These are phyloP conservation scores for Acanthamoeba rhysodes DNA, from an alignment of 208 protist genomes.

Conservation along the genomic window DNA sequence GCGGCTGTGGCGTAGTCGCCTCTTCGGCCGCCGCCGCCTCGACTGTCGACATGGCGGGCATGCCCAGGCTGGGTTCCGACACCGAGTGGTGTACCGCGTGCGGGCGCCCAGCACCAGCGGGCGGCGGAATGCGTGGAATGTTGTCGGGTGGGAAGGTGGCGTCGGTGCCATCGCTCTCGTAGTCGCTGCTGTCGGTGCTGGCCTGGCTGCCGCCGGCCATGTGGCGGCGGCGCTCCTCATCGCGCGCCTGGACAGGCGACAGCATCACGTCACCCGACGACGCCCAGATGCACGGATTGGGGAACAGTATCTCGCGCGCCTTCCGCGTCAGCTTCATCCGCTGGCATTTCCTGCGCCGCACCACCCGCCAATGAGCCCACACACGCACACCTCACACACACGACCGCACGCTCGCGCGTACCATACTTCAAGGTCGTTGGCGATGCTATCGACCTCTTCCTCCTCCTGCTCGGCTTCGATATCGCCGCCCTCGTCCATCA, in stretches of 20 bases:
- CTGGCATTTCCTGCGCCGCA: constrained; percentile 20
- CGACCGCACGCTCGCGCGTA: background rate
- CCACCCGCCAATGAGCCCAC: background rate
- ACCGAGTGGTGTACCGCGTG: background rate
- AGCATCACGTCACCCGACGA: constrained; percentile 3
- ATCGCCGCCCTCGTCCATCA: constrained; percentile 56
- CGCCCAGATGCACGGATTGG: constrained; percentile 58
- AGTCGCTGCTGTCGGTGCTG: background rate
- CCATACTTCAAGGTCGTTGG: constrained; percentile 63
- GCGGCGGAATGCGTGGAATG: constrained; percentile 10
- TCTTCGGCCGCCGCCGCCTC: background rate
- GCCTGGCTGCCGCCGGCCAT: constrained; percentile 10
- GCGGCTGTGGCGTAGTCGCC: background rate
- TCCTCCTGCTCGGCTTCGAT: constrained; percentile 61
- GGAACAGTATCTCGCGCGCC: constrained; percentile 19
- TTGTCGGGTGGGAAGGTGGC: background rate
- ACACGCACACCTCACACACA: too few species aligned
- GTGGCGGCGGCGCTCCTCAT: constrained; percentile 41
- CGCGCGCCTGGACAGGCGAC: constrained; percentile 37
- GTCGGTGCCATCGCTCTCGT: background rate
- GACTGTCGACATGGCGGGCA: background rate
- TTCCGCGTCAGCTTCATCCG: constrained; percentile 45
- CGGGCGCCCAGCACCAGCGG: background rate
- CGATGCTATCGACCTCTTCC: constrained; percentile 56
- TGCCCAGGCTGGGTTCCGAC: background rate